Evolutionary conservation across 1,284 basidiomycete species (phyloP).

Genomic region (Leccinum ponderosum): DNA sequence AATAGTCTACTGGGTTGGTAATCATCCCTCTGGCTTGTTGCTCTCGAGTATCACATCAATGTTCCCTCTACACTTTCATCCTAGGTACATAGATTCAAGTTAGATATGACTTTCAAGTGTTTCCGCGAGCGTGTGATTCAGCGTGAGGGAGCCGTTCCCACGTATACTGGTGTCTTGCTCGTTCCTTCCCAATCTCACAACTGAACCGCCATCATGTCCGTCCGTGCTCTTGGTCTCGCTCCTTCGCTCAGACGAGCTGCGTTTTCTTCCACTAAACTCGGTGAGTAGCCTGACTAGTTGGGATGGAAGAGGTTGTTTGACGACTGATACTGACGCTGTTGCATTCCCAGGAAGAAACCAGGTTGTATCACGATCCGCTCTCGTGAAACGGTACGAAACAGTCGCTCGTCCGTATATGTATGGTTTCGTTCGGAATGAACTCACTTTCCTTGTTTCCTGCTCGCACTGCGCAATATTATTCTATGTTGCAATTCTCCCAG

Average conservation of each 20-base stretch:
- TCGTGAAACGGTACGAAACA: conserved; percentile 48
- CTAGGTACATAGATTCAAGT: conserved; percentile 3
- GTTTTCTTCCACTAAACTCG: conserved; percentile 45
- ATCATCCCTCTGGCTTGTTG: conserved; percentile 5
- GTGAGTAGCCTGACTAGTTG: conserved; percentile 34
- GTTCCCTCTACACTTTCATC: neutral
- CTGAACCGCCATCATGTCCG: conserved; percentile 48
- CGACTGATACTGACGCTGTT: conserved; percentile 1
- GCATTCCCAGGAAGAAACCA: conserved; percentile 43
- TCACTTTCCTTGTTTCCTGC: neutral
- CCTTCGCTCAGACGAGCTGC: conserved; percentile 53
- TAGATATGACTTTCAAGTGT: neutral
- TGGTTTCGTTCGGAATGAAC: neutral
- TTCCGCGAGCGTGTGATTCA: conserved; percentile 14
- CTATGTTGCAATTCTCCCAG: conserved; percentile 32
- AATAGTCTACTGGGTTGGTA: conserved; percentile 5
- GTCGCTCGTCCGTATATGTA: neutral
- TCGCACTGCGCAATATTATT: neutral
- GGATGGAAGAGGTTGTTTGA: rapidly evolving
- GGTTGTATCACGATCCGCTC: conserved; percentile 40
- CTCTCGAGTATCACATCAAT: conserved; percentile 11
- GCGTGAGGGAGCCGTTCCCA: conserved; percentile 17
- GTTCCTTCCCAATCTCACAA: conserved; percentile 4
- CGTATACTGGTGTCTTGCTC: conserved; percentile 2
- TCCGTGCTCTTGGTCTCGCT: conserved; percentile 54